Evolutionary conservation across 169 alveolate species (phyloP).

Genomic region (Plasmodium chabaudi): DNA sequence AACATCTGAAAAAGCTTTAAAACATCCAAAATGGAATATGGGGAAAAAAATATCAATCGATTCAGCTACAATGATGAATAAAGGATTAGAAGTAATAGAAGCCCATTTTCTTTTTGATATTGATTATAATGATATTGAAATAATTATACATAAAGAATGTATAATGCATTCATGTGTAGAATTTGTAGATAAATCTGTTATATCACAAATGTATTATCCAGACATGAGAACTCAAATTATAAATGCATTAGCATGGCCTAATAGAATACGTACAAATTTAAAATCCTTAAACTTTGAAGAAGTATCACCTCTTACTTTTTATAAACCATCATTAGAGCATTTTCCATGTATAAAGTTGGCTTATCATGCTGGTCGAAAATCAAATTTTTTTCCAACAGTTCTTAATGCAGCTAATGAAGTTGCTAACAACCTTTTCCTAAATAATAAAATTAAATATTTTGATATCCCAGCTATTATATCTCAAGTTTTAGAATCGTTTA

Average conservation of each 20-base stretch:
- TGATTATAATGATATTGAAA: slow-evolving; percentile 81
- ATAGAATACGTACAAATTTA: slow-evolving; percentile 67
- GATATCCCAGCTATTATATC: slow-evolving; percentile 79
- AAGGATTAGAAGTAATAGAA: slow-evolving; percentile 90
- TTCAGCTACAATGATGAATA: slow-evolving; percentile 92
- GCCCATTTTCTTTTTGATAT: slow-evolving; percentile 89
- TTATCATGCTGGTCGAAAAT: slow-evolving; percentile 86
- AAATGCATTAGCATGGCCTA: slow-evolving; percentile 85
- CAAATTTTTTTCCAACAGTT: slow-evolving; percentile 89
- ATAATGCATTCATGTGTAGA: slow-evolving; percentile 89
- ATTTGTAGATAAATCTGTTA: slow-evolving; percentile 86
- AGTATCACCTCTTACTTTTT: slow-evolving; percentile 78
- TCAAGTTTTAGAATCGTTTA: slow-evolving; percentile 60
- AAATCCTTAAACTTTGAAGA: slow-evolving; percentile 76
- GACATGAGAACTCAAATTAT: slow-evolving; percentile 89
- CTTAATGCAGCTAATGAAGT: slow-evolving; percentile 89
- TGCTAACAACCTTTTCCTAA: slow-evolving; percentile 85
- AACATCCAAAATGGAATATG: slow-evolving; percentile 91
- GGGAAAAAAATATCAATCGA: slow-evolving; percentile 91
- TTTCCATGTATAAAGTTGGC: slow-evolving; percentile 88
- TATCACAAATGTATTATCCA: slow-evolving; percentile 88
- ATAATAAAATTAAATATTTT: slow-evolving; percentile 75
- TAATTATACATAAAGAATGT: slow-evolving; percentile 88
- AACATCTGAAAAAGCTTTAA: slow-evolving; percentile 76
- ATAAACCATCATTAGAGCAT: slow-evolving; percentile 79